Evolutionary conservation across 352 stramenopile species (phyloP).

Genomic region (Phytophthora melonis): DNA sequence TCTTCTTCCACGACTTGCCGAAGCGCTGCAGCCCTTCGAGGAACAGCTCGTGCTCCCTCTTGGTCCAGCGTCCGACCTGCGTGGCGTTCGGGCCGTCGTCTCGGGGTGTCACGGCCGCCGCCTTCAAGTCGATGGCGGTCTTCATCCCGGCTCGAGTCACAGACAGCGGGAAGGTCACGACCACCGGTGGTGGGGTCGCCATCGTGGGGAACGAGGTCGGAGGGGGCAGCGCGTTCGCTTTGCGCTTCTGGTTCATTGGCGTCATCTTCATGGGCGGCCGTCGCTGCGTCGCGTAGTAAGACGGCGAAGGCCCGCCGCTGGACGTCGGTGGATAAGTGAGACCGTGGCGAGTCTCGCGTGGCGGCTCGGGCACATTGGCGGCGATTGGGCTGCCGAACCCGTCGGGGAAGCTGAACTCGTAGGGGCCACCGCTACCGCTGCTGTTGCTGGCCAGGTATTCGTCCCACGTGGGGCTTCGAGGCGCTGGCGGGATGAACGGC

Average conservation of each 20-base stretch:
- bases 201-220: constrained; percentile 9
- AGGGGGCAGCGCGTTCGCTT: neutral
- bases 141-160: constrained; percentile 10
- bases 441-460: constrained; percentile 28
- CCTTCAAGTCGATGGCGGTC: constrained; percentile 10
- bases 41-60: constrained; percentile 91
- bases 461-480: constrained; percentile 32
- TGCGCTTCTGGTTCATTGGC: constrained; percentile 22
- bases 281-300: constrained; percentile 22
- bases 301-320: constrained; percentile 5
- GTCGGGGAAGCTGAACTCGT: constrained; percentile 26
- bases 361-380: neutral
- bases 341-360: constrained; percentile 21
- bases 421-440: neutral
- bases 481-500: constrained; percentile 14
- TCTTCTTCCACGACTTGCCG: constrained; percentile 94
- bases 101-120: neutral
- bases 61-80: constrained; percentile 89
- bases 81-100: constrained; percentile 12
- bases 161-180: constrained; percentile 11
- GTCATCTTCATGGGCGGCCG: constrained; percentile 12
- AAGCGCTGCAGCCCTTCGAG: constrained; percentile 87
- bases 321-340: constrained; percentile 1
- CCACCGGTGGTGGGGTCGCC: neutral
- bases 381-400: constrained; percentile 13